Base-by-base conservation (phyloP, 805 yeast genomes). In the Wilhelminamyces savonicus region DNA sequence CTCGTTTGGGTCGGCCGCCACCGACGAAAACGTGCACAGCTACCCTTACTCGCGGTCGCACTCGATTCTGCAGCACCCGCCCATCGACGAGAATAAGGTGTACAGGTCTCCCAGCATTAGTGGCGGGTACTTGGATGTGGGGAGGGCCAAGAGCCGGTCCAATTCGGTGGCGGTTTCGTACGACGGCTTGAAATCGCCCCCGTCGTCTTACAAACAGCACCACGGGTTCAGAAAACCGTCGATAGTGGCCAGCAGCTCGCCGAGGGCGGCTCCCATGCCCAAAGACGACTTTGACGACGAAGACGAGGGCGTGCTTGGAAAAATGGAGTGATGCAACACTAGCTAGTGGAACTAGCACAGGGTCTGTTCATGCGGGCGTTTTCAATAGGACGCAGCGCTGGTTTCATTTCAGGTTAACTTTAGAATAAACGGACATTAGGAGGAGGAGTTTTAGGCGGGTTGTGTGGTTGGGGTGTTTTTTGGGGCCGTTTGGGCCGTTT, bases 51-150 rank as follows among this genome's bases (percentile, higher is more conserved):
- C 50, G 25, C 48, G 75, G 39, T 59, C 67, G 17, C 54, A 54
- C 34, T 70, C 75, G 4, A 48, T 64, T 7, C 60, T 71, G 5
- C 70, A 62, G 30, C 57, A 62, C 29, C 74, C 76, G 6, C 74
- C 73, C 27, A 24, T 14, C 16, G 31, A 18, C 28, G 40, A 7
- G 32, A 40, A 16, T 9, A 16, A 14, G 18, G 24, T n/a, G 29
- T 41, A 5, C 25, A 37, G 21, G 28, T 31, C 42, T 12, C 39
- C 48, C 8, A 28, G 41, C 7, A 27, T 40, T 13, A 29, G 36
- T 17, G 62, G 60, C 12, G 66, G 66, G 9, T 60, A 56, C 34
- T 38, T 60, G 26, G 65, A 59, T 31, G 27, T n/a, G 13, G 16
- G 12, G 2, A 21, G 13, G 17, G 19, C 19, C 19, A 23, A 31